Evolutionary conservation across 768 basidiomycete species (phyloP).

Genomic region (Hericium coralloides): DNA sequence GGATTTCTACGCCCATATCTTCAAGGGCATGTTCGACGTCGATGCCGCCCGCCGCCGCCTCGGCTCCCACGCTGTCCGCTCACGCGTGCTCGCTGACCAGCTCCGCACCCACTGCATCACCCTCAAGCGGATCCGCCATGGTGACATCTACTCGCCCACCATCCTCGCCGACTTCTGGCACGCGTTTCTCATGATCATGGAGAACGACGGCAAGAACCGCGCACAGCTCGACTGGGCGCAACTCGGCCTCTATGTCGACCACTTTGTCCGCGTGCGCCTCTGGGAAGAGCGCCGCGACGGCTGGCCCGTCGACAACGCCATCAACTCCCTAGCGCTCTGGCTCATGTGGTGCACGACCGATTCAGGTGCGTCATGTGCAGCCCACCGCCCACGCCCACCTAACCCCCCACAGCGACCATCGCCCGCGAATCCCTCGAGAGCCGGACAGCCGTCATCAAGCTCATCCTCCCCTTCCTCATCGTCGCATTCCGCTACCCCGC

Average conservation of each 20-base stretch:
- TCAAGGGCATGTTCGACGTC: constrained; percentile 46
- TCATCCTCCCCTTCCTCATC: constrained; percentile 15
- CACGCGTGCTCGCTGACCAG: constrained; percentile 26
- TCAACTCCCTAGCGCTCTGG: constrained; percentile 51
- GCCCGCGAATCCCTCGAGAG: constrained; percentile 16
- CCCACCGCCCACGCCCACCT: neutral
- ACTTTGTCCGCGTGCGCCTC: constrained; percentile 36
- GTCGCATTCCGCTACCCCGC: constrained; percentile 39
- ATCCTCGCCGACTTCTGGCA: constrained; percentile 35
- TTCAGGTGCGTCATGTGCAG: constrained; percentile 28
- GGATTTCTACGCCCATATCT: constrained; percentile 45
- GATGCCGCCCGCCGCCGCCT: constrained; percentile 45
- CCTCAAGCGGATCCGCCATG: constrained; percentile 22
- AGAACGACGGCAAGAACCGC: constrained; percentile 61
- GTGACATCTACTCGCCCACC: constrained; percentile 20
- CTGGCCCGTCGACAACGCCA: constrained; percentile 47
- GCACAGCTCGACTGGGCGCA: constrained; percentile 45
- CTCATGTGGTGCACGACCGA: constrained; percentile 54
- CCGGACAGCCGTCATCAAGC: constrained; percentile 22
- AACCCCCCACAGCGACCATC: constrained; percentile 18
- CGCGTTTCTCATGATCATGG: constrained; percentile 47
- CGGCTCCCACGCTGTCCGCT: constrained; percentile 29
- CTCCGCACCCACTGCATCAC: constrained; percentile 30
- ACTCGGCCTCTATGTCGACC: constrained; percentile 36
- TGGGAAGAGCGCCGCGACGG: constrained; percentile 35